Evolutionary conservation across 2,329 filamentous ascomycete species (phyloP).

Genomic region (Alternaria rosae): DNA sequence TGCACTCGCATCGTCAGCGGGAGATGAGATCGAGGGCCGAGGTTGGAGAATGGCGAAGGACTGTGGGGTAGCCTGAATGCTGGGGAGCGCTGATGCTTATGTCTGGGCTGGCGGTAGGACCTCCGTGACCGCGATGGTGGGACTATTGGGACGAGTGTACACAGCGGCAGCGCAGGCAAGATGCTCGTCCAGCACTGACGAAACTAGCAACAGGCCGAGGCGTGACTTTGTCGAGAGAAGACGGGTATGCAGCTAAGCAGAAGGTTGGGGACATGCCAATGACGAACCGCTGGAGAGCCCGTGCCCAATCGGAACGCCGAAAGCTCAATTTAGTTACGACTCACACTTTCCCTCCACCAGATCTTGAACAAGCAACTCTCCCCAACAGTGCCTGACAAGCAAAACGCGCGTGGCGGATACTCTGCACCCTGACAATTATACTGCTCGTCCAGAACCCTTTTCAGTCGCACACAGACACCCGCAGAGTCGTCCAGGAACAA

Average conservation of each 20-base stretch:
- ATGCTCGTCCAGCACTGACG: background rate
- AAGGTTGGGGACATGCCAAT: slow-evolving; percentile 47
- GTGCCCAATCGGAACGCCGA: slow-evolving; percentile 17
- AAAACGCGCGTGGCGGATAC: background rate
- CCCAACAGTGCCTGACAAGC: background rate
- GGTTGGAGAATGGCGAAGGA: slow-evolving; percentile 52
- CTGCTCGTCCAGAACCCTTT: background rate
- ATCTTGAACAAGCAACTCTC: slow-evolving; percentile 9
- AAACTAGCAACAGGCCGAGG: slow-evolving; percentile 10
- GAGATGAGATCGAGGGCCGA: slow-evolving; percentile 28
- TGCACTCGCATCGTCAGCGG: slow-evolving; percentile 47
- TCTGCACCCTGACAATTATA: background rate
- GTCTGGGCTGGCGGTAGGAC: background rate
- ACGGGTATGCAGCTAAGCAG: slow-evolving; percentile 6
- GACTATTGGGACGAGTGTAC: background rate
- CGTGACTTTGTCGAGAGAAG: background rate
- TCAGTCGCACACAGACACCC: background rate
- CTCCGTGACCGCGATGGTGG: background rate
- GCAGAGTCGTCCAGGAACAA: slow-evolving; percentile 4
- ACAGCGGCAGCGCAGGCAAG: background rate
- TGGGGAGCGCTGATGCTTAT: slow-evolving; percentile 5
- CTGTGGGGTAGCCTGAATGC: slow-evolving; percentile 15
- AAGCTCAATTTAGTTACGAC: slow-evolving; percentile 16
- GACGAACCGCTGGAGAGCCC: slow-evolving; percentile 16
- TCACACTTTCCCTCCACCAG: slow-evolving; percentile 7